Conservation (phyloP, 495 filamentous ascomycete species). For the Penicillium odoratum region DNA sequence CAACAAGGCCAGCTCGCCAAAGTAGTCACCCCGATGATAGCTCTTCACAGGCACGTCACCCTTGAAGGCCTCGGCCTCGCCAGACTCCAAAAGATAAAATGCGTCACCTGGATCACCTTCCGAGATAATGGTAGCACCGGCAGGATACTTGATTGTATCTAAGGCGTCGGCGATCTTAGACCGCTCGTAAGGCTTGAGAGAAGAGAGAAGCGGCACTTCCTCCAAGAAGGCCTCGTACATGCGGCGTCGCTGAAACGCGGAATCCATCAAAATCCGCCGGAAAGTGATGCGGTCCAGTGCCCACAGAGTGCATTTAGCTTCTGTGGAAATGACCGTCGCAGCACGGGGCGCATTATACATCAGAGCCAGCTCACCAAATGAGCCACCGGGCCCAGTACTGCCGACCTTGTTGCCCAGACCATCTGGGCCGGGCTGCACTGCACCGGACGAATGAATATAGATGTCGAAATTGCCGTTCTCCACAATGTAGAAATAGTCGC, state of each 20-base stretch:
- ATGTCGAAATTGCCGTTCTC: slow-evolving; percentile 90
- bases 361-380: slow-evolving; percentile 95
- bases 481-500: slow-evolving; percentile 97
- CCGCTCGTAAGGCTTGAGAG: slow-evolving; percentile 85
- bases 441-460: slow-evolving; percentile 79
- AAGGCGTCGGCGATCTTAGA: slow-evolving; percentile 96
- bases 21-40: slow-evolving; percentile 92
- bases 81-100: slow-evolving; percentile 89
- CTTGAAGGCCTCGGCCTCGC: slow-evolving; percentile 86
- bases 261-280: slow-evolving; percentile 97
- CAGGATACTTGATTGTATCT: slow-evolving; percentile 81
- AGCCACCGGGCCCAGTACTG: slow-evolving; percentile 80
- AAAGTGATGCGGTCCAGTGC: slow-evolving; percentile 94
- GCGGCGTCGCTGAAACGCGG: slow-evolving; percentile 88
- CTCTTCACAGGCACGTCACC: slow-evolving; percentile 64
- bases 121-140: slow-evolving; percentile 79
- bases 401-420: slow-evolving; percentile 86
- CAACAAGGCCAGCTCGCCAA: slow-evolving; percentile 89
- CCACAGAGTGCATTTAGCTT: slow-evolving; percentile 81
- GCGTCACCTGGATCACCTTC: slow-evolving; percentile 91
- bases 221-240: slow-evolving; percentile 99
- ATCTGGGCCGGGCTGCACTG: slow-evolving; percentile 75
- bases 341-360: slow-evolving; percentile 99
- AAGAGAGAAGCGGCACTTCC: slow-evolving; percentile 85
- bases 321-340: slow-evolving; percentile 88